Conservation (phyloP, 768 basidiomycete species). For the Lactarius tabidus region DNA sequence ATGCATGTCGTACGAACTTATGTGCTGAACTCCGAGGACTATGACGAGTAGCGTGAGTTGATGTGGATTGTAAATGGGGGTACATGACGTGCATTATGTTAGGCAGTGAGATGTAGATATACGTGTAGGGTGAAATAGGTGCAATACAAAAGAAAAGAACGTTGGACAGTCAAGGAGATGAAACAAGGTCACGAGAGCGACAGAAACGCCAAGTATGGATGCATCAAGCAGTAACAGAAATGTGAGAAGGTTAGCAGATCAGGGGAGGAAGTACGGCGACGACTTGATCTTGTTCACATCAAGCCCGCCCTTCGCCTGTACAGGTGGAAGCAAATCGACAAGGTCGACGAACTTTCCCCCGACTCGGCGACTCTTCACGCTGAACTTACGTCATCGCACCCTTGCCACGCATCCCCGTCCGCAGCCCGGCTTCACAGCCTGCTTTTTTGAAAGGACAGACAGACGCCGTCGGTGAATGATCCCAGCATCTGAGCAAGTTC, state of each 20-base stretch:
- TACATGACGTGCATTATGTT: slow-evolving; percentile 13
- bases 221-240: background rate
- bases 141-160: background rate
- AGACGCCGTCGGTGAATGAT: slow-evolving; percentile 30
- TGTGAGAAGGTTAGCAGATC: too few species aligned
- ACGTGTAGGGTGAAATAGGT: slow-evolving; percentile 9
- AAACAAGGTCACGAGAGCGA: background rate
- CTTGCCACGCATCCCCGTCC: background rate
- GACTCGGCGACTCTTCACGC: slow-evolving; percentile 15
- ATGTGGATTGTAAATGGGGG: background rate
- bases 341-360: slow-evolving; percentile 69
- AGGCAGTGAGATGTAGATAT: background rate
- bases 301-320: slow-evolving; percentile 84
- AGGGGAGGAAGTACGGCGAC: slow-evolving; percentile 95
- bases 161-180: too few species aligned
- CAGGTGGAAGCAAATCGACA: slow-evolving; percentile 67
- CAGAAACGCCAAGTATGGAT: background rate
- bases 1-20: too few species aligned
- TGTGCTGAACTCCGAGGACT: too few species aligned
- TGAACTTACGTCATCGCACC: background rate
- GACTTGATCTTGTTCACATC: slow-evolving; percentile 77
- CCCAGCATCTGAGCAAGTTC: slow-evolving; percentile 28
- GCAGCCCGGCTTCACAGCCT: slow-evolving; percentile 22
- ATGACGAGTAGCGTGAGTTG: background rate
- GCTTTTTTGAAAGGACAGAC: slow-evolving; percentile 27